Conservation (phyloP, 2,329 filamentous ascomycete genomes). For the Hypoxylon sp. region DNA sequence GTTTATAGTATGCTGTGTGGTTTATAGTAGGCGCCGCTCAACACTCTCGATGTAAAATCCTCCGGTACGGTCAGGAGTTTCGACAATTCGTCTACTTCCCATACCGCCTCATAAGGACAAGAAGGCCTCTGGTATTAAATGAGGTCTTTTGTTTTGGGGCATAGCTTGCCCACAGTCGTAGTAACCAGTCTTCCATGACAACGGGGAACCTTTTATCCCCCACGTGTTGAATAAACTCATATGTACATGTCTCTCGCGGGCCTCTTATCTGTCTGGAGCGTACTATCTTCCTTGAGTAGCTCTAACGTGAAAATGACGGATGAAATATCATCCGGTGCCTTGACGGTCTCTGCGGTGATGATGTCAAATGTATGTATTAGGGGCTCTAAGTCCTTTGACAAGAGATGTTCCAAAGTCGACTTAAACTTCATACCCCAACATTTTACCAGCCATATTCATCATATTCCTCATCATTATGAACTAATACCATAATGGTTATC, state of each 20-base stretch:
- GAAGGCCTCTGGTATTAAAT: conserved; percentile 62
- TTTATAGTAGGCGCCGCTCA: conserved; percentile 74
- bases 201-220: conserved; percentile 84
- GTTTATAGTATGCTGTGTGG: conserved; percentile 81
- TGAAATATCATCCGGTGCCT: conserved; percentile 70
- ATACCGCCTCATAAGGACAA: conserved; percentile 76
- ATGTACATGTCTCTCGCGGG: conserved; percentile 72
- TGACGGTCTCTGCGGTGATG: conserved; percentile 64
- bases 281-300: conserved; percentile 32
- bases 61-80: conserved; percentile 80
- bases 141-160: neutral
- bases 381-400: conserved; percentile 70
- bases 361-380: conserved; percentile 78
- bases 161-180: conserved; percentile 62
- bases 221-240: conserved; percentile 73
- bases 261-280: conserved; percentile 51
- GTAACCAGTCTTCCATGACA: conserved; percentile 78
- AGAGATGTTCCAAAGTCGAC: conserved; percentile 76
- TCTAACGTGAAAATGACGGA: conserved; percentile 57
- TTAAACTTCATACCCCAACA: conserved; percentile 78
- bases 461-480: conserved; percentile 9
- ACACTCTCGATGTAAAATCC: conserved; percentile 80
- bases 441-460: conserved; percentile 42
- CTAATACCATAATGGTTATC: conserved; percentile 25
- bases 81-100: conserved; percentile 80